phyloP scores from a whole-genome alignment of 2,329 filamentous ascomycete genomes.

The Rhynchosporium graminicola region DNA sequence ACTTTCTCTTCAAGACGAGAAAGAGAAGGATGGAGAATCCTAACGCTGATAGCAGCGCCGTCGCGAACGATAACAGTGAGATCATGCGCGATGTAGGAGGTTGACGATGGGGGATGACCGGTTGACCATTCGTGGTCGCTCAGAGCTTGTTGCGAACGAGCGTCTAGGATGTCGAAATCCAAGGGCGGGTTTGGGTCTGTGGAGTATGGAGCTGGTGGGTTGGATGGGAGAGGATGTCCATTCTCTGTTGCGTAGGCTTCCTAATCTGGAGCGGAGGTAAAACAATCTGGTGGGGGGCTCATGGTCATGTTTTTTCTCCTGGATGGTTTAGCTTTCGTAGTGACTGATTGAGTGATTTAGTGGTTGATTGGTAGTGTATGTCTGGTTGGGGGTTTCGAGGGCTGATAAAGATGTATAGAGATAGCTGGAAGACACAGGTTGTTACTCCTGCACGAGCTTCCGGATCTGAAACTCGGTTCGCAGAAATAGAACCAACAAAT shows the following conservation, averaged over 20 bases:
- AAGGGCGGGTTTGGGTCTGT: neutral
- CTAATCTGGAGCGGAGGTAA: neutral
- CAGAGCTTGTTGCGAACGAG: neutral
- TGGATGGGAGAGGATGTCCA: neutral
- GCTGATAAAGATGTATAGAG: neutral
- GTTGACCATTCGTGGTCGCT: neutral
- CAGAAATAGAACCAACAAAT: too few species aligned
- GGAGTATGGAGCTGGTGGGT: neutral
- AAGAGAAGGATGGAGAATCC: neutral
- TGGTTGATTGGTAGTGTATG: too few species aligned
- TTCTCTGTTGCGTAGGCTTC: conserved; percentile 3
- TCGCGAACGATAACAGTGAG: neutral
- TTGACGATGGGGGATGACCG: neutral
- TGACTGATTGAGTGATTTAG: neutral
- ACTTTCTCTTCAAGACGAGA: neutral
- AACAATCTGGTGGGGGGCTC: neutral
- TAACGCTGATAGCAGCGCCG: neutral
- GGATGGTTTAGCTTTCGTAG: neutral
- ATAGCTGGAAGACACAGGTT: neutral
- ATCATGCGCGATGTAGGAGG: neutral
- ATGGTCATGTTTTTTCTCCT: neutral
- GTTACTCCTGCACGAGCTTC: neutral
- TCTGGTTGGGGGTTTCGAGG: neutral
- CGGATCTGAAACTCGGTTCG: neutral
- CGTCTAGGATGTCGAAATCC: neutral